Evolutionary conservation across 2,329 filamentous ascomycete species (phyloP).

Genomic region (Dichotomopilus funicola): DNA sequence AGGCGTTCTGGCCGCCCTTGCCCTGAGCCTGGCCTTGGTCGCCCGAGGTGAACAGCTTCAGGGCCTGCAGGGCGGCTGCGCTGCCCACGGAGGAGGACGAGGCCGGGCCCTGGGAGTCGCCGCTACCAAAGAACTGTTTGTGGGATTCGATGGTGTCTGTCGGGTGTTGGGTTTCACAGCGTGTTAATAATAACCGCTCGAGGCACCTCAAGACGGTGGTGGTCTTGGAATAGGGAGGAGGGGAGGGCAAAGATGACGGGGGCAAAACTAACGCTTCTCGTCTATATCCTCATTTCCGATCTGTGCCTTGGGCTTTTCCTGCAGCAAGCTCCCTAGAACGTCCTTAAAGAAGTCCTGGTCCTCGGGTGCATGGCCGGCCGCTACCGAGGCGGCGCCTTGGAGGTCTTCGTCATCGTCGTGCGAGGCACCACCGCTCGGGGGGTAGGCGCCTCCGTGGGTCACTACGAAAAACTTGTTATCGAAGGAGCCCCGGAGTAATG

Average conservation of each 20-base stretch:
- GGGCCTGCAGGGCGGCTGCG: slow-evolving; percentile 73
- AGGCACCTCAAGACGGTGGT: no score
- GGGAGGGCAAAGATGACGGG: not conserved
- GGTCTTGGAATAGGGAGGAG: not conserved
- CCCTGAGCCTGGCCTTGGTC: not conserved
- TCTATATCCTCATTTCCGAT: slow-evolving; percentile 42
- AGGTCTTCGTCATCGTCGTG: slow-evolving; percentile 39
- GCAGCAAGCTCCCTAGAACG: slow-evolving; percentile 41
- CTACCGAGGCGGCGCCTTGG: slow-evolving; percentile 41
- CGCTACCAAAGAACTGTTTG: slow-evolving; percentile 62
- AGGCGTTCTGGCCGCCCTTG: slow-evolving; percentile 56
- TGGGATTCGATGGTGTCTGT: slow-evolving; percentile 66
- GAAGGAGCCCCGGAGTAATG: no score
- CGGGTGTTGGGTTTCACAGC: not conserved
- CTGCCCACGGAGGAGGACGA: slow-evolving; percentile 53
- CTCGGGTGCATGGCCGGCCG: slow-evolving; percentile 41
- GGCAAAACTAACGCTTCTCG: slow-evolving; percentile 39
- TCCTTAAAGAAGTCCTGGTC: slow-evolving; percentile 41
- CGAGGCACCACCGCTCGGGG: slow-evolving; percentile 30
- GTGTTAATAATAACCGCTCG: not conserved
- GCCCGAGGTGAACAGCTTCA: slow-evolving; percentile 69
- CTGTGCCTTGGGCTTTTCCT: slow-evolving; percentile 42
- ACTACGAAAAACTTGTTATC: slow-evolving; percentile 20
- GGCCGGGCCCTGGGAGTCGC: slow-evolving; percentile 45
- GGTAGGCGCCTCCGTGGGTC: slow-evolving; percentile 28